Evolutionary conservation across 108 stramenopile genomes (phyloP).

Genomic region (Aurantiochytrium sp.): DNA sequence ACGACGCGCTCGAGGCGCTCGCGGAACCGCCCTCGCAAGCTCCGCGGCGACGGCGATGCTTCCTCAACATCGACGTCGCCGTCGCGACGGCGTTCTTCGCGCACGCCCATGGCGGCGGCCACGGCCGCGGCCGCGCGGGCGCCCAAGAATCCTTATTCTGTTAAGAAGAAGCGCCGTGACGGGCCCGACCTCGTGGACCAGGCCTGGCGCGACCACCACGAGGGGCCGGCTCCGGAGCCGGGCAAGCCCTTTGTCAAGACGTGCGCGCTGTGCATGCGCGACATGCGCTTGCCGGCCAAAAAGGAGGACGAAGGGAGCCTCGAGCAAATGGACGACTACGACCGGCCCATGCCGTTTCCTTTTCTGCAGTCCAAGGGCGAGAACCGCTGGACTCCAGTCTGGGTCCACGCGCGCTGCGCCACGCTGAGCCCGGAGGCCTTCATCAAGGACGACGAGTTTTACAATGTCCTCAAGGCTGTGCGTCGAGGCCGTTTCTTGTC

Average conservation of each 20-base stretch:
- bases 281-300: neutral
- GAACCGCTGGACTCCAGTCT: neutral
- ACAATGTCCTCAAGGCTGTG: slow-evolving; percentile 24
- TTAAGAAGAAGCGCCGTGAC: neutral
- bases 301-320: neutral
- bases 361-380: neutral
- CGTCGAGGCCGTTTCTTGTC: neutral
- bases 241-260: neutral
- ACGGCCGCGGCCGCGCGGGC: neutral
- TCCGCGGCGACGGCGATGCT: neutral
- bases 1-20: neutral
- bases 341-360: neutral
- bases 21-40: neutral
- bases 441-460: neutral
- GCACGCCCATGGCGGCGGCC: neutral
- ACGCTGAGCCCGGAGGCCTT: neutral
- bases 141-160: neutral
- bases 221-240: neutral
- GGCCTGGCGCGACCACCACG: neutral
- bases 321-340: neutral
- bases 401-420: slow-evolving; percentile 13
- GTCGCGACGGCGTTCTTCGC: neutral
- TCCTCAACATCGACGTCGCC: neutral
- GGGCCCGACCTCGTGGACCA: neutral
- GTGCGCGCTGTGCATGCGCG: slow-evolving; percentile 1